Conservation (phyloP, 106 monocot species). For the Hemerocallis citrina region DNA sequence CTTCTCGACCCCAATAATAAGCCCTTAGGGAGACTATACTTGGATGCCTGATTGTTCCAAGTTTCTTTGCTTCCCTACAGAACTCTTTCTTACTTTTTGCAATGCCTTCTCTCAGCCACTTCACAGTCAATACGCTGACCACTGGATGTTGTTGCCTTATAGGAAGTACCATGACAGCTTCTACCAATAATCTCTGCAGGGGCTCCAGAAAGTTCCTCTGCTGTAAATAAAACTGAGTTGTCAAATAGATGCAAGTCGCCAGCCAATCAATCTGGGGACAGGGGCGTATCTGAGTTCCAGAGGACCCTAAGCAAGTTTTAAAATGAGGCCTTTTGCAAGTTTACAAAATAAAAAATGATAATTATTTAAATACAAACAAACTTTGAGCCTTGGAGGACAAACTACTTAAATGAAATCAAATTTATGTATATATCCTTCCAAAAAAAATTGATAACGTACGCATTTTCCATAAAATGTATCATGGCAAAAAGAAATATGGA, state of each 20-base stretch:
- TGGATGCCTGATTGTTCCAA: conserved; percentile 57
- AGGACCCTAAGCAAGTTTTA: no score
- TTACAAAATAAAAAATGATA: no score
- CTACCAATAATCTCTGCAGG: conserved; percentile 79
- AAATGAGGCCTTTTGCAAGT: no score
- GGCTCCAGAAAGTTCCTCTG: conserved; percentile 69
- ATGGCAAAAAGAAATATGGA: no score
- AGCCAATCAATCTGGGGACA: conserved; percentile 61
- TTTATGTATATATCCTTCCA: no score
- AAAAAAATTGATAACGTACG: no score
- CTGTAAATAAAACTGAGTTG: conserved; percentile 39
- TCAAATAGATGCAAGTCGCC: conserved; percentile 79
- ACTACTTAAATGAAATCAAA: no score
- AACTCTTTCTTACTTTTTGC: conserved; percentile 74
- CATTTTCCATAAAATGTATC: no score
- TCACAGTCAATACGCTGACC: conserved; percentile 50
- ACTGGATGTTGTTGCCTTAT: conserved; percentile 59
- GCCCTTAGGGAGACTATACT: conserved; percentile 57
- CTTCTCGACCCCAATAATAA: conserved; percentile 75
- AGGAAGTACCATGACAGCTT: conserved; percentile 74
- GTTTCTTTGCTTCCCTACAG: conserved; percentile 60
- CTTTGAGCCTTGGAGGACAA: no score
- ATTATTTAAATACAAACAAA: no score
- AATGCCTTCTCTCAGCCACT: conserved; percentile 75
- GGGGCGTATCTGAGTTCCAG: no score